phyloP scores from a whole-genome alignment of 164 flowering plant genomes.

The Hamamelis virginiana region DNA sequence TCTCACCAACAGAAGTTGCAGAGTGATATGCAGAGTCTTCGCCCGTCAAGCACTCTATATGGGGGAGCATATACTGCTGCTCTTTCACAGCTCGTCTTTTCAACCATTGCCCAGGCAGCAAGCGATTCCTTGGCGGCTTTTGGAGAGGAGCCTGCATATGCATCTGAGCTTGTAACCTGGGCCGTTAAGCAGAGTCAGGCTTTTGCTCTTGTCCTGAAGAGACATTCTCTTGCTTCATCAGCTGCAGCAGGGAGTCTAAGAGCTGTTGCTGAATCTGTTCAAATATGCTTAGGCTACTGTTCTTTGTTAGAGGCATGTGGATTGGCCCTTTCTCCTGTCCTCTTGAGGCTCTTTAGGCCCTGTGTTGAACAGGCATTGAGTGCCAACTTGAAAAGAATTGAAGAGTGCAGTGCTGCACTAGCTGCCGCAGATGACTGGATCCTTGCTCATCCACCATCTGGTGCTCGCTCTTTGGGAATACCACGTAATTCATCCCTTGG shows the following conservation, averaged over 20 bases:
- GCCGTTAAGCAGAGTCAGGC: constrained; percentile 71
- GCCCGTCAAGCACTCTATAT: constrained; percentile 57
- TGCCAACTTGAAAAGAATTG: constrained; percentile 73
- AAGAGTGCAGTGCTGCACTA: constrained; percentile 75
- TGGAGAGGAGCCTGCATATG: constrained; percentile 65
- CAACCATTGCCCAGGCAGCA: constrained; percentile 85
- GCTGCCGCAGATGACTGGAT: constrained; percentile 96
- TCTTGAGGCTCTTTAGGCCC: constrained; percentile 72
- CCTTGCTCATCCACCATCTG: constrained; percentile 54
- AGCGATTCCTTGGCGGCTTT: constrained; percentile 76
- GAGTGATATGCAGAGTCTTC: constrained; percentile 52
- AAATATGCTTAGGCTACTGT: constrained; percentile 79
- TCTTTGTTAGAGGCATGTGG: constrained; percentile 83
- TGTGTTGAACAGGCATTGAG: constrained; percentile 71
- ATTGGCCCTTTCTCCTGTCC: constrained; percentile 74
- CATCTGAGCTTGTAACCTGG: constrained; percentile 96
- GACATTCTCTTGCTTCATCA: constrained; percentile 66
- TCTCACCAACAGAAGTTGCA: constrained; percentile 70
- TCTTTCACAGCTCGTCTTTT: constrained; percentile 79
- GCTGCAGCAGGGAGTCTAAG: constrained; percentile 87
- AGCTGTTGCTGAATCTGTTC: constrained; percentile 84
- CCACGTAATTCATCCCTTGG: constrained; percentile 34
- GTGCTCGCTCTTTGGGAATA: constrained; percentile 30
- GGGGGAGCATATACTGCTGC: constrained; percentile 73
- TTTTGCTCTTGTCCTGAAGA: constrained; percentile 69